phyloP scores from a whole-genome alignment of 2,329 filamentous ascomycete genomes.

The Botrytis tulipae region DNA sequence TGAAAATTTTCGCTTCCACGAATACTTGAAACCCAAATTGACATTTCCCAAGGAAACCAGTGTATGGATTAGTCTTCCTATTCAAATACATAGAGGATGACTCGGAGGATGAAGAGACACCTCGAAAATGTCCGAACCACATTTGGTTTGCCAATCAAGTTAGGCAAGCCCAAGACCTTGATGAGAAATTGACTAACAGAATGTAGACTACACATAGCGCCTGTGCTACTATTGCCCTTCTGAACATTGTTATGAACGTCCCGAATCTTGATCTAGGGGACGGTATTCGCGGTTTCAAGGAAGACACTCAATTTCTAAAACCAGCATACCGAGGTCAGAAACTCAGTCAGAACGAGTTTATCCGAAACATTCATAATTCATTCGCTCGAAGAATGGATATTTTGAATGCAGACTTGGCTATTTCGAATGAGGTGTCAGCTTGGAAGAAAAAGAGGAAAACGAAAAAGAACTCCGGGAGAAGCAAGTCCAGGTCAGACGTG shows the following conservation, averaged over 20 bases:
- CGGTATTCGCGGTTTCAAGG: constrained; percentile 70
- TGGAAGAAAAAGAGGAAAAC: constrained; percentile 42
- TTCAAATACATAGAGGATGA: constrained; percentile 64
- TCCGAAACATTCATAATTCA: constrained; percentile 83
- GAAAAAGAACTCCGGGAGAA: constrained; percentile 41
- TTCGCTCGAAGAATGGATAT: constrained; percentile 81
- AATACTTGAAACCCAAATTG: constrained; percentile 28
- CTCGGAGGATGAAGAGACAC: constrained; percentile 49
- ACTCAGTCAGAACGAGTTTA: constrained; percentile 70
- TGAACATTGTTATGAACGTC: constrained; percentile 92
- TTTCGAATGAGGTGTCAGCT: constrained; percentile 52
- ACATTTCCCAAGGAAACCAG: constrained; percentile 57
- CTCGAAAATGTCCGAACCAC: constrained; percentile 56
- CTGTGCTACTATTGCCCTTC: constrained; percentile 86
- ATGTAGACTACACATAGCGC: constrained; percentile 73
- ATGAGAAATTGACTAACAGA: constrained; percentile 1
- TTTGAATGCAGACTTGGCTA: constrained; percentile 65
- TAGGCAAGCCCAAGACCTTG: constrained; percentile 28
- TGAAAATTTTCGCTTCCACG: constrained; percentile 30
- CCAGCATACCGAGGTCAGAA: constrained; percentile 73
- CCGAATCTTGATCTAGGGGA: constrained; percentile 64
- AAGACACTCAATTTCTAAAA: constrained; percentile 64
- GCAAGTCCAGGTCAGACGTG: constrained; percentile 46
- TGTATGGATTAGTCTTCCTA: constrained; percentile 86
- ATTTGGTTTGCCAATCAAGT: constrained; percentile 97